These are phyloP conservation scores for Entamoeba moshkovskii DNA, from an alignment of 208 protist species.

Conservation along the genomic window DNA sequence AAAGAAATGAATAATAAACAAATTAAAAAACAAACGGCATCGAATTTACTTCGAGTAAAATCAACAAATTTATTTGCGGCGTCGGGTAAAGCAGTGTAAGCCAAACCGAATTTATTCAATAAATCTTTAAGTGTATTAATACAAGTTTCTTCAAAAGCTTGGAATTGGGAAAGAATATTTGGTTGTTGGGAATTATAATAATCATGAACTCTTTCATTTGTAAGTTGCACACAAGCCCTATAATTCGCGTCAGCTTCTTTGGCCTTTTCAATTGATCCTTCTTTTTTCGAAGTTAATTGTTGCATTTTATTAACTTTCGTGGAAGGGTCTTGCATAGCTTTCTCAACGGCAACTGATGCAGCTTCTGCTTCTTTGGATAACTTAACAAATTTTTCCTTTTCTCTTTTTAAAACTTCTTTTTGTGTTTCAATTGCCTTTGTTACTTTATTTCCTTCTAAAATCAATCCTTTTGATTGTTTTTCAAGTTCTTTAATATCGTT, in stretches of 20 bases:
- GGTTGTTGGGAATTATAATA: constrained; percentile 1
- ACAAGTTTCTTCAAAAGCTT: background rate
- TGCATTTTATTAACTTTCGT: background rate
- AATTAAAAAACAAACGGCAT: background rate
- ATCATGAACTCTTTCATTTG: background rate
- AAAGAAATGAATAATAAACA: background rate
- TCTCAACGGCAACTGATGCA: background rate
- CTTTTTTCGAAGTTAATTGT: background rate
- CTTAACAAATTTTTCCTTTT: background rate
- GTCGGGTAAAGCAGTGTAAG: background rate
- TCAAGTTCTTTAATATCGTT: background rate
- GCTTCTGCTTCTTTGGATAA: background rate
- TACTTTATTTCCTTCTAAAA: background rate
- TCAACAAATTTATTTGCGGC: background rate
- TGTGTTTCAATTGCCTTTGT: background rate
- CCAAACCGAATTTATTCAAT: background rate
- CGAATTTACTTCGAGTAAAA: background rate
- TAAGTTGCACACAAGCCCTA: background rate
- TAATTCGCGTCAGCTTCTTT: background rate
- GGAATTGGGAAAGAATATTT: background rate
- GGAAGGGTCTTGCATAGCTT: background rate
- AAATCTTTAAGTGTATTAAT: background rate
- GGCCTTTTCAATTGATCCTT: background rate
- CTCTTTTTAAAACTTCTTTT: background rate
- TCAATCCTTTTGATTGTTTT: background rate